Conservation (phyloP, 495 filamentous ascomycete genomes). For the Podospora conica region DNA sequence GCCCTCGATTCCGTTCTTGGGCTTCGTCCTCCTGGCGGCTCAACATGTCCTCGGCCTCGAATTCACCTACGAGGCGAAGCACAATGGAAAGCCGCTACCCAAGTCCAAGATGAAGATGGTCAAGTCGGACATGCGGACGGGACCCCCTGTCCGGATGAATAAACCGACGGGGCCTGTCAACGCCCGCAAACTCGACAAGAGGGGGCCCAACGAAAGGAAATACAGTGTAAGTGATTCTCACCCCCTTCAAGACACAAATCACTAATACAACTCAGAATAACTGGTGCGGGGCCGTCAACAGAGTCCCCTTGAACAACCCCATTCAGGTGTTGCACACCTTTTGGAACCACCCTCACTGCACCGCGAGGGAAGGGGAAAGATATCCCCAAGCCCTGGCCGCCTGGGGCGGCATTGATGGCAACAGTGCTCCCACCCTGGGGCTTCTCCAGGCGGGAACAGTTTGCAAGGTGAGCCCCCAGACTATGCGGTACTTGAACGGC, state of each 20-base stretch:
- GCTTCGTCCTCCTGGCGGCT: constrained; percentile 13
- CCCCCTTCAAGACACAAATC: background rate
- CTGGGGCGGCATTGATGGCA: constrained; percentile 30
- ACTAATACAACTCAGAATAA: constrained; percentile 15
- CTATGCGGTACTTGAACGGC: background rate
- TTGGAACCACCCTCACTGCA: constrained; percentile 24
- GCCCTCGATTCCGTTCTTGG: constrained; percentile 6
- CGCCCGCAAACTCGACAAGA: constrained; percentile 3
- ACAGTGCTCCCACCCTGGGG: constrained; percentile 11
- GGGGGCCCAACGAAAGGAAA: constrained; percentile 16
- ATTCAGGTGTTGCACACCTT: constrained; percentile 24
- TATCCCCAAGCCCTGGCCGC: constrained; percentile 27
- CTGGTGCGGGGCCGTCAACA: constrained; percentile 29
- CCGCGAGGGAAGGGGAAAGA: constrained; percentile 11
- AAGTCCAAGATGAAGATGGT: constrained; percentile 22
- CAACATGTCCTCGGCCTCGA: constrained; percentile 15
- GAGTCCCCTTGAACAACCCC: constrained; percentile 15
- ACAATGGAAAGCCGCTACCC: constrained; percentile 24
- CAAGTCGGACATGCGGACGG: background rate
- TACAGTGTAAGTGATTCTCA: background rate
- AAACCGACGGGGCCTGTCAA: constrained; percentile 11
- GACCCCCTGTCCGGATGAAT: background rate
- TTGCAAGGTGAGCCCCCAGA: constrained; percentile 21
- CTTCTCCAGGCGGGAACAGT: constrained; percentile 28
- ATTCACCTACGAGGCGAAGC: constrained; percentile 19